Evolutionary conservation across 495 filamentous ascomycete species (phyloP), one percentile per base, ranked within the genome.

Genomic region (Penicillium daleae): DNA sequence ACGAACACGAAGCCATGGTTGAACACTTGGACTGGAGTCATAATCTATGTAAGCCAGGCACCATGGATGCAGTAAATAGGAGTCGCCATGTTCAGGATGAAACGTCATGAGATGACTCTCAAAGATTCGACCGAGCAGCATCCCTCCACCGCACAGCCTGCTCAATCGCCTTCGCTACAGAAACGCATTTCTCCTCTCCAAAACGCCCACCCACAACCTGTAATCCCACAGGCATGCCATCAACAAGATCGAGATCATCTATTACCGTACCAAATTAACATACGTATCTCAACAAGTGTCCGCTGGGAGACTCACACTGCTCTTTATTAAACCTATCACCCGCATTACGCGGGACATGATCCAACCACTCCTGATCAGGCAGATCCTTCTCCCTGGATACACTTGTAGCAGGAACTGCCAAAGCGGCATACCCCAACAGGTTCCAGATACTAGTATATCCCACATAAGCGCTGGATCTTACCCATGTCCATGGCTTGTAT

Each of bases 371-470:
- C 54, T 71, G 68, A 54, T 68, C 71, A 0, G 72, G 70, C 12
- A 57, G 2, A 56, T 73, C 68, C 26, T 76, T 63, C 8, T 57
- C 60, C 33, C 32, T 57, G 35, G 83, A 82, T 1, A 56, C 68
- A n/a, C 40, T 77, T 0, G 76, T 77, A 6, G 81, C 75, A 1
- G 86, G 87, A 56, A 88, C 80, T 0, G 86, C 75, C 15, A 86
- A 57, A 19, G 78, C 82, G 0, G 86, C 87, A 70, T 89, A 91
- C 56, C 90, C 84, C 1, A 91, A 69, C 17, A 90, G 60, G 64
- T 92, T 91, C 86, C 86, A 92, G 61, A 89, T 81, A 17, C 76
- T 73, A 0, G 87, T 89, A 60, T 90, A 91, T 1, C 81, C 80
- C 75, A 87, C 85, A 65, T 86, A 89, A 21, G 80, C 80, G 10